Conservation (phyloP, 306 rosid species). For the Vicia faba region DNA sequence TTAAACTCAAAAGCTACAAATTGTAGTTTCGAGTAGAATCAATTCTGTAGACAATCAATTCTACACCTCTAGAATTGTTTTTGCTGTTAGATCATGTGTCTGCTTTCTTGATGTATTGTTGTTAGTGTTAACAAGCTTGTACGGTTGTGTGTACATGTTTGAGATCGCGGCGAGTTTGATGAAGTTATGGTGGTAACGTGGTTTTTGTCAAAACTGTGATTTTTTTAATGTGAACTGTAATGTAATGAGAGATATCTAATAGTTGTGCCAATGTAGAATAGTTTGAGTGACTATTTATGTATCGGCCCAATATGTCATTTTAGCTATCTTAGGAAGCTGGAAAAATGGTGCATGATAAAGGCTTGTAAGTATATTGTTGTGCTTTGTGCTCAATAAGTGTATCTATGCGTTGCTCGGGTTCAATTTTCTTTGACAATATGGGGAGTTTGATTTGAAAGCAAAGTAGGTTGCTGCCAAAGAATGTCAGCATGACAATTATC, state of each 20-base stretch:
- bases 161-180: too few species aligned
- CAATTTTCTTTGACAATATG: conserved; percentile 28
- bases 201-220: too few species aligned
- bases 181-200: too few species aligned
- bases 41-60: too few species aligned
- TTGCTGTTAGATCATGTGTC: conserved; percentile 9
- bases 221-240: neutral
- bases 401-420: conserved; percentile 31
- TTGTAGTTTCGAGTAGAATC: neutral
- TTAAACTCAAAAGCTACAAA: too few species aligned
- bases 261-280: neutral
- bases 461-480: conserved; percentile 20
- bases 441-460: conserved; percentile 33
- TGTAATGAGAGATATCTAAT: conserved; percentile 8
- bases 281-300: neutral
- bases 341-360: conserved; percentile 3
- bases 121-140: neutral
- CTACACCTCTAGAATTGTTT: too few species aligned
- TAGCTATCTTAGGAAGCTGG: conserved; percentile 9
- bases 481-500: conserved; percentile 19
- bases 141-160: too few species aligned
- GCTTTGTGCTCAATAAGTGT: conserved; percentile 19
- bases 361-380: neutral
- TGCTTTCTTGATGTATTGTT: conserved; percentile 8
- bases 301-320: neutral